Evolutionary conservation across 192 early-diverging fungal genomes (phyloP), one percentile per base, ranked within the genome.

Genomic region (Podila verticillata): DNA sequence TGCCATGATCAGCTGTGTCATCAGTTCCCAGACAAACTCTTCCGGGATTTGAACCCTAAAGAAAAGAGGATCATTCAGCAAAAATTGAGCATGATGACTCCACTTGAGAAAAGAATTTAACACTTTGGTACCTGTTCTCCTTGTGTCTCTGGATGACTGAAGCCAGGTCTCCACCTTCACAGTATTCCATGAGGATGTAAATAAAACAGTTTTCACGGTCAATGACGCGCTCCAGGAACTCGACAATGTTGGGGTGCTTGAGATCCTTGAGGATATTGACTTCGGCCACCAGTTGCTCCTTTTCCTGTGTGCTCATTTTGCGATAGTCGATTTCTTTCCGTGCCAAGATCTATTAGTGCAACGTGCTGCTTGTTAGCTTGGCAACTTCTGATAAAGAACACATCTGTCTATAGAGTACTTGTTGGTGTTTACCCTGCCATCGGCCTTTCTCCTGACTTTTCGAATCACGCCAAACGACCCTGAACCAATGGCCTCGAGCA

Each of bases 101-200:
- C 31, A 20, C 61, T 17, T 44, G 39, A 12, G 0, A 15, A 44
- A 44, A 0, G 39, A 7, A 15, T 44, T 3, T 2, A 44, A 44
- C 39, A 44, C 39, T 44, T 15, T 44, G 39, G 24, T 83, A 88
- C 87, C 35, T 60, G 64, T 85, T 85, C 57, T 91, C 89, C 64
- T 82, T 89, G 74, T 89, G 92, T 32, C 85, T 83, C 73, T 84
- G 82, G 65, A 94, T 92, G 39, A 94, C 84, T 2, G 84, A 70
- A 8, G 93, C 85, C 32, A 94, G 82, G 78, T 94, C 92, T 0
- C 90, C 92, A 39, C 91, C 91, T 74, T 93, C 92, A 66, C 92
- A 93, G 75, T 92, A 92, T 66, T 93, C 92, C 93, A 94, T 94
- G 48, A 93, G 83, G 57, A 94, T 94, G 75, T 93, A 92, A 12